Conservation (phyloP, 2,329 filamentous ascomycete species). For the Monosporascus sp. region DNA sequence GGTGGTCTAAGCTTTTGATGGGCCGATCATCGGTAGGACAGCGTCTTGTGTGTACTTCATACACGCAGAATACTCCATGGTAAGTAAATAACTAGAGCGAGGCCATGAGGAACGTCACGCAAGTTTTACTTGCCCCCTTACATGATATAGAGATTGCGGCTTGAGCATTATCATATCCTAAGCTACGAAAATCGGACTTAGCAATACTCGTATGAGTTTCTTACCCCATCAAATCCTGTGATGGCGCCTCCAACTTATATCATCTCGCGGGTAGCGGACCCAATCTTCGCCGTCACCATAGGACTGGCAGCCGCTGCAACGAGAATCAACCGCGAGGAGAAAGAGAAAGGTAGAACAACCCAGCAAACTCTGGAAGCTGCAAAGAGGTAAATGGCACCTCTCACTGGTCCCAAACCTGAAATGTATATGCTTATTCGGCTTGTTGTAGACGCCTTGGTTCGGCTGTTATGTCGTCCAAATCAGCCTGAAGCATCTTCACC, state of each 20-base stretch:
- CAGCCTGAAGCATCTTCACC: background rate
- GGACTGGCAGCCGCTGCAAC: slow-evolving; percentile 49
- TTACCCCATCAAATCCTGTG: background rate
- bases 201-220: too few relatives aligned
- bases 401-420: background rate
- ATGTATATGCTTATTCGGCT: background rate
- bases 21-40: too few relatives aligned
- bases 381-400: slow-evolving; percentile 32
- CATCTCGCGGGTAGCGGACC: slow-evolving; percentile 53
- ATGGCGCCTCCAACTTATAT: slow-evolving; percentile 55
- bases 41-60: too few relatives aligned
- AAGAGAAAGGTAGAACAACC: slow-evolving; percentile 49
- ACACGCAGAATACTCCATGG: too few relatives aligned
- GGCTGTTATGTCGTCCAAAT: background rate
- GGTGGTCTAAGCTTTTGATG: too few relatives aligned
- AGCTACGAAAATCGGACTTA: too few relatives aligned
- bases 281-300: slow-evolving; percentile 53
- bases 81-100: too few relatives aligned
- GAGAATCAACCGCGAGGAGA: slow-evolving; percentile 56
- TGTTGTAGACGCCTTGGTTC: slow-evolving; percentile 2
- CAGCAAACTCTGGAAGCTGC: slow-evolving; percentile 43
- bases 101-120: too few relatives aligned
- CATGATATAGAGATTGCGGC: too few relatives aligned
- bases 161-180: too few relatives aligned
- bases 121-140: too few relatives aligned